Evolutionary conservation across 371 early-diverging fungal species (phyloP).

Genomic region (Globomyces sp.): DNA sequence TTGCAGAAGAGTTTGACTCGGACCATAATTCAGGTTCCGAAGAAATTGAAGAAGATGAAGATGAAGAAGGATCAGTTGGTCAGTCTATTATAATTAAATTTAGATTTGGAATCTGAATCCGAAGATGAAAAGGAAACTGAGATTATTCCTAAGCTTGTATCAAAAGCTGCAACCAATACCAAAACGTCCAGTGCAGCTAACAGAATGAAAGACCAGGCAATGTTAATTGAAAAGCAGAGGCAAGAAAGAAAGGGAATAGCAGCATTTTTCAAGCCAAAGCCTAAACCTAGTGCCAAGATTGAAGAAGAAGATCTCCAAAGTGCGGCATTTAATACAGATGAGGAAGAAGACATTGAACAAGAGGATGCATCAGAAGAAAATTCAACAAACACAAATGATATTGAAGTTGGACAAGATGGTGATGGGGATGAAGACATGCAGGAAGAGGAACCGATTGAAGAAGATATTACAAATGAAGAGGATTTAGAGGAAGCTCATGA

Average conservation of each 20-base stretch:
- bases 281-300: too few species aligned
- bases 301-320: too few species aligned
- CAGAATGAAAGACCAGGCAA: too few species aligned
- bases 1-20: not conserved
- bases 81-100: not conserved
- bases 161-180: too few species aligned
- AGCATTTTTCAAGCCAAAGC: too few species aligned
- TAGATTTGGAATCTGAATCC: too few species aligned
- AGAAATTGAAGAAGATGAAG: constrained; percentile 9
- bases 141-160: too few species aligned
- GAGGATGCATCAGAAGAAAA: not conserved
- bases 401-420: constrained; percentile 1
- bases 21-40: not conserved
- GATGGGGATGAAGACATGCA: constrained; percentile 9
- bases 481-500: not conserved
- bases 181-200: too few species aligned
- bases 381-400: not conserved
- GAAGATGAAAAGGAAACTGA: too few species aligned
- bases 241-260: too few species aligned
- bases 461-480: not conserved
- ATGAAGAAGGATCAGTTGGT: not conserved
- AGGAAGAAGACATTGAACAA: not conserved
- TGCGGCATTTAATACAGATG: not conserved
- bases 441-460: constrained; percentile 8
- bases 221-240: too few species aligned